Base-by-base conservation (phyloP, 805 yeast species). In the Candida xiaguanensis region DNA sequence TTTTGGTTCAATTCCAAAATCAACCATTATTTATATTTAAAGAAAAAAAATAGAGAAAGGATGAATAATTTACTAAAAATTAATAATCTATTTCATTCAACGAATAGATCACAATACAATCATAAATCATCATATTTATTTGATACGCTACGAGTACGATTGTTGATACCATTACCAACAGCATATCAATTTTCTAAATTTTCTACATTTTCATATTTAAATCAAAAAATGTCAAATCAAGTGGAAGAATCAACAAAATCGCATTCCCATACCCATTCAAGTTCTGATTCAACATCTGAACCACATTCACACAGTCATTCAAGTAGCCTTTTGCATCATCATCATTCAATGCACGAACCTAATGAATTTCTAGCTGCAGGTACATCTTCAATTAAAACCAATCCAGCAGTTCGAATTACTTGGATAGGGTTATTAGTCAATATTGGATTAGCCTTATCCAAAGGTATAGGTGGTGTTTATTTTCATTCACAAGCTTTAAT, bases 401-500 rank as follows among this genome's bases (percentile, higher is more conserved):
- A 88, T 55, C 95, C 96, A 2, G 96, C 95, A 9, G 95, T 88
- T 13, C 74, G 93, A 49, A 89, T 91, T 50, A 91, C 99, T 0
- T 85, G 95, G 86, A 70, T 91, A 37, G 99, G 99, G 0, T 71
- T 91, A 30, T 63, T 80, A 20, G 87, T 86, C 31, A 93, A 93
- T 56, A 78, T 87, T 9, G 80, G 85, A 11, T 82, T 93, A 82
- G 97, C 96, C 0, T 67, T 77, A 2, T 82, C 90, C 23, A 93
- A 93, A 59, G 90, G 89, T 19, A 61, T 80, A 16, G 98, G 98
- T 22, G 99, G 99, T 6, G 70, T 87, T 13, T 80, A 80, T 27
- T 93, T 93, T 74, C 95, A 93, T 59, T 93, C 99, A 0, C 96
- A 90, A 58, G 90, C 97, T 2, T 74, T 93, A 41, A 58, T 90